Evolutionary conservation across 768 basidiomycete genomes (phyloP), one percentile per base, ranked within the genome.

Genomic region (Tylopilus sp.): DNA sequence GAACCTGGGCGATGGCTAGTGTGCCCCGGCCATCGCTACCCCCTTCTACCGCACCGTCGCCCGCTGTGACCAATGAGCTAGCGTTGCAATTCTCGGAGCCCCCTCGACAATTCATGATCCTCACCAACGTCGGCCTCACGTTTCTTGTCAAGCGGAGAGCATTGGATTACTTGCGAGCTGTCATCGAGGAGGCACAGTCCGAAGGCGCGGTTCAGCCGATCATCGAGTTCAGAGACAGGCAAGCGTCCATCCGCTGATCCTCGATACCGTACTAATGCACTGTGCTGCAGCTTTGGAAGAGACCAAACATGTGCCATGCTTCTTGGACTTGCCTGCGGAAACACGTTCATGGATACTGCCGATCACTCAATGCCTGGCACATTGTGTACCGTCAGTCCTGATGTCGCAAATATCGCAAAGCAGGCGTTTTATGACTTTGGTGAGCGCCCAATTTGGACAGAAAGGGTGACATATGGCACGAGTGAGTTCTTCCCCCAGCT

Each of bases 261-360:
- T 42, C 42, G 28, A 29, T 2, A 43, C n/a, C 24, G 25, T 38
- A 42, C 50, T 58, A 28, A 62, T 38, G 16, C 43, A 46, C 21
- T 54, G 36, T 19, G 16, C 42, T 30, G 17, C 60, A 96, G 94
- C 64, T 97, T 89, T 68, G 93, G 94, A 42, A 82, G 92, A 48
- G 90, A 94, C 66, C 90, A 96, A 63, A 88, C 91, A 4, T 95
- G 92, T 61, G 87, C 91, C 6, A 95, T 97, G 89, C 81, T 92
- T 17, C 78, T 96, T 14, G 88, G 86, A 12, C 78, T 98, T 51
- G 90, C 92, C 0, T 81, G 87, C 53, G 89, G 88, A 31, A 94
- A 93, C 67, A 85, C 86, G 1, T 92, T 86, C 70, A 70, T 93
- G 50, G 85, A 88, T 53, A 69, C 74, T 26, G 71, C 72, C n/a